Evolutionary conservation across 306 rosid species (phyloP).

Genomic region (Pterocarpus macrocarpus): DNA sequence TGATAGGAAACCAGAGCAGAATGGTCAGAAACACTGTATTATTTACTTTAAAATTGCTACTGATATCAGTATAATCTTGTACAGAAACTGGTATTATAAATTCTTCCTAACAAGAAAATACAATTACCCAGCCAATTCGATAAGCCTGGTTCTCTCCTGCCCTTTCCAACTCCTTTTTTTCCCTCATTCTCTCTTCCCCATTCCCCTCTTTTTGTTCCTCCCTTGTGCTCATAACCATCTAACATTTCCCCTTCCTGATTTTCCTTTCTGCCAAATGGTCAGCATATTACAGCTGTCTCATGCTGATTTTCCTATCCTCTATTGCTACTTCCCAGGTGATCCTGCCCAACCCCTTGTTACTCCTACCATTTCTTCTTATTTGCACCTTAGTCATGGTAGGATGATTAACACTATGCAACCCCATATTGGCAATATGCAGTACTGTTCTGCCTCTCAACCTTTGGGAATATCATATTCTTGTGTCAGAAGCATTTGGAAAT

Average conservation of each 20-base stretch:
- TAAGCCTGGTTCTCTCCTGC: conserved; percentile 17
- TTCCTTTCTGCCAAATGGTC: not conserved
- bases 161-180: not conserved
- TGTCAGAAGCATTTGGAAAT: not conserved
- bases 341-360: not conserved
- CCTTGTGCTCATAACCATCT: not conserved
- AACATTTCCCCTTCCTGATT: not conserved
- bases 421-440: not conserved
- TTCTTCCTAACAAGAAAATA: not conserved
- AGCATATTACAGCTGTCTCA: not conserved
- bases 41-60: not conserved
- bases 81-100: not conserved
- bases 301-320: not conserved
- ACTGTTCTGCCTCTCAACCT: not conserved
- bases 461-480: too few relatives aligned
- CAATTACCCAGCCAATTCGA: not conserved
- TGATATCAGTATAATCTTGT: not conserved
- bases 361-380: not conserved
- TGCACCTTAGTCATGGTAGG: not conserved
- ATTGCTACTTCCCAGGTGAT: not conserved
- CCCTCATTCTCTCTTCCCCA: not conserved
- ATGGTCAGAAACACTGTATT: conserved; percentile 13
- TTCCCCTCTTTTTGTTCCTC: not conserved
- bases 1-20: conserved; percentile 11
- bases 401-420: not conserved